Base-by-base conservation (phyloP, 2,329 filamentous ascomycete genomes). In the Harringtonia aguacate region DNA sequence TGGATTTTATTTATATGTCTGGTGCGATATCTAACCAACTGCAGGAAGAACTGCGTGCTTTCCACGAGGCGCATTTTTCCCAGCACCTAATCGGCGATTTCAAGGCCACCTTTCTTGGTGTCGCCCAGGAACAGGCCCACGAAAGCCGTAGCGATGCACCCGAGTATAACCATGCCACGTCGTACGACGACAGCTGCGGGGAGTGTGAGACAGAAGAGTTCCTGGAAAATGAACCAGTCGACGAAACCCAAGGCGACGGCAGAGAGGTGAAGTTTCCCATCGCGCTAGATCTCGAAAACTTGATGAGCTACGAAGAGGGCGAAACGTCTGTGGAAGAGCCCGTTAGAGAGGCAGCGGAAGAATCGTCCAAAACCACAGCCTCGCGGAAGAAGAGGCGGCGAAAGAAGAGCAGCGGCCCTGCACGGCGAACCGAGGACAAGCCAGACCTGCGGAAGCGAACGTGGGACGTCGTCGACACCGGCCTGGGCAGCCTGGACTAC, bases 361-460 rank as follows among this genome's bases (percentile, higher is more conserved):
- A 27, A 7, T 7, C 53, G 61, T 47, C 69, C 67, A 46, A 65
- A 58, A 48, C n/a, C n/a, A n/a, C 60, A 63, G 46, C 60, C 56
- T 8, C 38, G 20, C 36, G 37, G 17, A 46, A 46, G 29, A 45
- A 46, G 36, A 42, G 44, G 36, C 37, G 46, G 33, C 31, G 46
- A 3, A 41, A 38, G 34, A 51, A 45, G 34, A 49, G 45, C 17
- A 42, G 42, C 14, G 53, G 54, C 10, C 68, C 61, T 40, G 62
- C 4, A 21, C 8, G 14, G 24, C 57, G 57, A 12, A 63, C 61
- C 33, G 64, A 70, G 46, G 68, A 69, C 3, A 79, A 79, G 53
- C 74, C 74, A 2, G 78, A 82, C 53, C 56, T 82, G 49, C 70
- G 78, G 39, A 82, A 82, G 62, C 70, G 78, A 34, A 82, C 78